Percentiles rank a stretch among this genome's conserved stretches.
Evolutionary conservation across 176 grass and related monocot species (phyloP).

Genomic region (Bolboschoenus planiculmis): DNA sequence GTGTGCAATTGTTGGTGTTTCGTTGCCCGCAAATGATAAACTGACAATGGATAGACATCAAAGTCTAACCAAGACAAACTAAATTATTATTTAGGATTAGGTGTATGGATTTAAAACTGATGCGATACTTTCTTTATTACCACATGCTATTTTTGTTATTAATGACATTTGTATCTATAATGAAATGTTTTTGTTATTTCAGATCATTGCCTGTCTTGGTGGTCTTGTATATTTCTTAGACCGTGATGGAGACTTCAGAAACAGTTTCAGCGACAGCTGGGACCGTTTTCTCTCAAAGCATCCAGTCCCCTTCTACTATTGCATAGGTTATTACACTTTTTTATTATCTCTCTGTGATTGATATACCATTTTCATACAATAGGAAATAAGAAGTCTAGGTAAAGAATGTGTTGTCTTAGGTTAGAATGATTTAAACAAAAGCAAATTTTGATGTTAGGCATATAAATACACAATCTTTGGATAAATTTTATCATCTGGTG

Average conservation of each 20-base stretch:
- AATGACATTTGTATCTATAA: neutral
- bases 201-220: constrained; percentile 83
- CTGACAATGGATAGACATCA: neutral
- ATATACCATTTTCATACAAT: neutral
- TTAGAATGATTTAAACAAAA: neutral
- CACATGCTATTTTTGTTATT: neutral
- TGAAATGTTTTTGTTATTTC: constrained; percentile 8
- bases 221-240: constrained; percentile 78
- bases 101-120: neutral
- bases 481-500: too few relatives aligned
- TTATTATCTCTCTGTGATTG: neutral
- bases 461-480: neutral
- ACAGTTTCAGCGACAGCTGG: constrained; percentile 91
- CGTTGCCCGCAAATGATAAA: neutral
- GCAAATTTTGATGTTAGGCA: neutral
- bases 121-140: neutral
- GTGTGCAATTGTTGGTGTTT: neutral
- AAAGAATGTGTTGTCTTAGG: neutral
- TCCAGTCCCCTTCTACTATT: constrained; percentile 94
- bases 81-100: neutral
- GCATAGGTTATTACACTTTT: constrained; percentile 55
- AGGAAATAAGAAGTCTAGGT: neutral
- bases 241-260: constrained; percentile 77
- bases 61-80: neutral
- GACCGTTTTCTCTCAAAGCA: constrained; percentile 92